Percentiles rank a stretch among this genome's conserved stretches.
phyloP scores from a whole-genome alignment of 108 stramenopile species.

The Cyclotella distinguenda region DNA sequence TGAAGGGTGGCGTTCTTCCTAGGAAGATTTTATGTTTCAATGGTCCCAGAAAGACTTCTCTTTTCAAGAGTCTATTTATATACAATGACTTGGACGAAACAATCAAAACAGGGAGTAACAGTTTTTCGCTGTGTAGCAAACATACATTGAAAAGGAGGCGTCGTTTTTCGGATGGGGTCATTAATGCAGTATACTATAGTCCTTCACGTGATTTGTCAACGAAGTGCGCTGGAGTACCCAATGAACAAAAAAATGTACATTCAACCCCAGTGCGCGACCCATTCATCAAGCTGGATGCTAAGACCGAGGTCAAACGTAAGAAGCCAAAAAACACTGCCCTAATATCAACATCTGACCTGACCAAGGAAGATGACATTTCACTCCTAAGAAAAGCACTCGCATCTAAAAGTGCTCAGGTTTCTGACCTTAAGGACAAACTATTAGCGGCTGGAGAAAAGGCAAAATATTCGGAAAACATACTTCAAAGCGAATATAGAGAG shows the following conservation, averaged over 20 bases:
- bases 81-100: conserved; percentile 38
- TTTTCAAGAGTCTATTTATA: conserved; percentile 30
- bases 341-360: conserved; percentile 13
- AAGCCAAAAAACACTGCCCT: conserved; percentile 17
- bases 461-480: conserved; percentile 6
- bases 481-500: conserved; percentile 31
- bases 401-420: conserved; percentile 40
- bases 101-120: conserved; percentile 8
- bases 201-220: conserved; percentile 9
- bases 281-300: conserved; percentile 30
- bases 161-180: conserved; percentile 44
- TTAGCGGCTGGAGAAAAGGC: conserved; percentile 7
- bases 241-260: neutral
- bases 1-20: conserved; percentile 69
- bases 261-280: conserved; percentile 21
- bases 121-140: conserved; percentile 4
- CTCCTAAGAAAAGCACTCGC: conserved; percentile 44
- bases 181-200: conserved; percentile 12
- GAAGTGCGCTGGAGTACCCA: too few species aligned
- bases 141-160: conserved; percentile 26
- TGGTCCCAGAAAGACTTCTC: conserved; percentile 10
- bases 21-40: conserved; percentile 7
- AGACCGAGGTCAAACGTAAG: conserved; percentile 45
- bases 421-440: conserved; percentile 33
- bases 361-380: conserved; percentile 29